These are phyloP conservation scores for Wickerhamomyces ciferrii DNA, from an alignment of 805 yeast species.

Conservation along the genomic window DNA sequence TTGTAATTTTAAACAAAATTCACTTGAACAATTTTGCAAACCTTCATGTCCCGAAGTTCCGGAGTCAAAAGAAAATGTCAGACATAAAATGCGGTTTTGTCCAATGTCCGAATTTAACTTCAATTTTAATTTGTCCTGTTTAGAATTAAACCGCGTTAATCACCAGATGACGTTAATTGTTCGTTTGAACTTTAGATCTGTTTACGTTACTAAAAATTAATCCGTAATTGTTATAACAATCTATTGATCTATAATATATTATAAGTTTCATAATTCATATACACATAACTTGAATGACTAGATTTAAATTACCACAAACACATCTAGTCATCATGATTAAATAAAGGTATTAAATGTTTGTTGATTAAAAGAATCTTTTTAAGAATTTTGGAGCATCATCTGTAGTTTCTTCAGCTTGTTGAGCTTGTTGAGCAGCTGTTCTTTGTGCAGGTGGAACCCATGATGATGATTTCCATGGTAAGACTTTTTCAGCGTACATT, in stretches of 20 bases:
- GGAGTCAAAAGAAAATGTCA: too few relatives aligned
- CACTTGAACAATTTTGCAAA: too few relatives aligned
- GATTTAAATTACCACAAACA: not conserved
- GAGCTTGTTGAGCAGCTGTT: not conserved
- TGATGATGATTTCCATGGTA: not conserved
- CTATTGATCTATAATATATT: not conserved
- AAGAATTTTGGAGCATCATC: not conserved
- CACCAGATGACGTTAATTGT: not conserved
- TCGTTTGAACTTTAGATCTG: too few relatives aligned
- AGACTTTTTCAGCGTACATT: conserved; percentile 34
- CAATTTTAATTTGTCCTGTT: not conserved
- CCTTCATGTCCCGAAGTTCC: too few relatives aligned
- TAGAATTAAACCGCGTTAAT: too few relatives aligned
- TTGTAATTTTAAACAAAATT: too few relatives aligned
- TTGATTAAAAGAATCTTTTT: not conserved
- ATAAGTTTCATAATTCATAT: not conserved
- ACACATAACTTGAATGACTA: not conserved
- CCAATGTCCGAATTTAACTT: too few relatives aligned
- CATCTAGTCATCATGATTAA: not conserved
- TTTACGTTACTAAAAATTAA: too few relatives aligned
- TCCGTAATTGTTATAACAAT: too few relatives aligned
- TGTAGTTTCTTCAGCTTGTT: not conserved
- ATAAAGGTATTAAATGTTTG: not conserved
- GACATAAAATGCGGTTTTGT: too few relatives aligned
- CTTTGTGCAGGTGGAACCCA: not conserved